Evolutionary conservation across 768 basidiomycete genomes (phyloP).

Genomic region (Lentinula raphanica): DNA sequence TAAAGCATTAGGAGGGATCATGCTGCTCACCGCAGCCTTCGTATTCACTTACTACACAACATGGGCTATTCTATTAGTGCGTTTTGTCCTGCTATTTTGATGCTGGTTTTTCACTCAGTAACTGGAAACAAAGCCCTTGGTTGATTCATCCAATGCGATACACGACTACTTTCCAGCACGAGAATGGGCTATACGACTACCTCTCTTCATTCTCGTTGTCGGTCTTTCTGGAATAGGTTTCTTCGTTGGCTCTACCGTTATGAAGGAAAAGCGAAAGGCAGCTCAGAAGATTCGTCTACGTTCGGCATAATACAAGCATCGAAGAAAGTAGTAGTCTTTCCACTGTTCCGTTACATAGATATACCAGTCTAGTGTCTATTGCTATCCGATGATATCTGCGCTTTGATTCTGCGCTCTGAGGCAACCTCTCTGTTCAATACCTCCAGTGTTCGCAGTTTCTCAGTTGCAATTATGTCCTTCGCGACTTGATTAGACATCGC

Average conservation of each 20-base stretch:
- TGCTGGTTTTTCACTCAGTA: neutral
- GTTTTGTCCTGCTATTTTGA: constrained; percentile 20
- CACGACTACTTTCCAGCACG: constrained; percentile 79
- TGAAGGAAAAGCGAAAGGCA: constrained; percentile 69
- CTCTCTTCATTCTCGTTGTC: constrained; percentile 74
- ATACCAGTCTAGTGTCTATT: constrained; percentile 5
- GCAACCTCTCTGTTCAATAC: constrained; percentile 14
- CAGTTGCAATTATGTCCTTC: constrained; percentile 62
- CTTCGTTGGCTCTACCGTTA: constrained; percentile 73
- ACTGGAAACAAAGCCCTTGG: constrained; percentile 59
- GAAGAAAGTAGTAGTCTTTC: no score
- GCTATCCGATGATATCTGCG: neutral
- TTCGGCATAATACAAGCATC: constrained; percentile 61
- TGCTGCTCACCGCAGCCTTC: constrained; percentile 72
- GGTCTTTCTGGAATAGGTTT: constrained; percentile 77
- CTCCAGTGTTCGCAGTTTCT: constrained; percentile 59
- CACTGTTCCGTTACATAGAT: no score
- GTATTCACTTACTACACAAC: constrained; percentile 88
- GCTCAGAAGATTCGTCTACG: constrained; percentile 58
- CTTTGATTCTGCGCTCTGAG: constrained; percentile 3
- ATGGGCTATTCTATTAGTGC: constrained; percentile 85
- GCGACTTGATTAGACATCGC: constrained; percentile 51
- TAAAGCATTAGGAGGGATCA: constrained; percentile 70
- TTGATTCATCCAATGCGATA: constrained; percentile 66
- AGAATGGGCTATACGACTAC: constrained; percentile 90